phyloP scores from a whole-genome alignment of 2,329 filamentous ascomycete species.

The Rhynchosporium agropyri region DNA sequence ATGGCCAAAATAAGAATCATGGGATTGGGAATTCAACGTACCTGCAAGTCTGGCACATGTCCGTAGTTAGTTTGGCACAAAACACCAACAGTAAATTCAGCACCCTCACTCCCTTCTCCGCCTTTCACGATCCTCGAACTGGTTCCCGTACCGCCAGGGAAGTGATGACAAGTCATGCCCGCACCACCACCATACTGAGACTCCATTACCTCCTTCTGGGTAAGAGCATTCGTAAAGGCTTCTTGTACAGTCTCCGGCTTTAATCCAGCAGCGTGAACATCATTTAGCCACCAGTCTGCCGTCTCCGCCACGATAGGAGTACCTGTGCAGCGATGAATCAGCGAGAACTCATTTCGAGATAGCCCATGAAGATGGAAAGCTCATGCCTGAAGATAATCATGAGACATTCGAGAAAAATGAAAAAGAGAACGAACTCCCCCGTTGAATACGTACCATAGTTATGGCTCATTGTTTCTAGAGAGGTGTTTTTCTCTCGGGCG shows the following conservation, averaged over 20 bases:
- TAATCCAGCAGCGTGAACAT: constrained; percentile 58
- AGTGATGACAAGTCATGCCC: constrained; percentile 67
- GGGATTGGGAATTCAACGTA: background rate
- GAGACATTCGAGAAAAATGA: no score
- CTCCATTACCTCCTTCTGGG: constrained; percentile 55
- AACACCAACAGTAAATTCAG: constrained; percentile 60
- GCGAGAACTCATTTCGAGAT: no score
- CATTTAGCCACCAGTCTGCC: constrained; percentile 63
- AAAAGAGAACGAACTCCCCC: no score
- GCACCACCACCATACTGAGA: constrained; percentile 69
- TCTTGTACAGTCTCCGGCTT: constrained; percentile 55
- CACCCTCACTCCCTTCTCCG: constrained; percentile 42
- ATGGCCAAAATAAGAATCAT: background rate
- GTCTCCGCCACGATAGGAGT: constrained; percentile 63
- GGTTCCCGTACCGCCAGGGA: constrained; percentile 68
- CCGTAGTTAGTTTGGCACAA: constrained; percentile 71
- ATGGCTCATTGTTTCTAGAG: constrained; percentile 35
- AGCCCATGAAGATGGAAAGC: no score
- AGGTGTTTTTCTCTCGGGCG: constrained; percentile 28
- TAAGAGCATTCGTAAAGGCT: constrained; percentile 55
- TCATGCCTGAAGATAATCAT: no score
- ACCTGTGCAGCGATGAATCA: no score
- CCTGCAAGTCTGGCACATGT: constrained; percentile 53
- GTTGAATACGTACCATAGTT: constrained; percentile 31
- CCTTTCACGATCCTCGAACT: constrained; percentile 59